Conservation (phyloP, 148 eudicot species). For the Polygonum aviculare region DNA sequence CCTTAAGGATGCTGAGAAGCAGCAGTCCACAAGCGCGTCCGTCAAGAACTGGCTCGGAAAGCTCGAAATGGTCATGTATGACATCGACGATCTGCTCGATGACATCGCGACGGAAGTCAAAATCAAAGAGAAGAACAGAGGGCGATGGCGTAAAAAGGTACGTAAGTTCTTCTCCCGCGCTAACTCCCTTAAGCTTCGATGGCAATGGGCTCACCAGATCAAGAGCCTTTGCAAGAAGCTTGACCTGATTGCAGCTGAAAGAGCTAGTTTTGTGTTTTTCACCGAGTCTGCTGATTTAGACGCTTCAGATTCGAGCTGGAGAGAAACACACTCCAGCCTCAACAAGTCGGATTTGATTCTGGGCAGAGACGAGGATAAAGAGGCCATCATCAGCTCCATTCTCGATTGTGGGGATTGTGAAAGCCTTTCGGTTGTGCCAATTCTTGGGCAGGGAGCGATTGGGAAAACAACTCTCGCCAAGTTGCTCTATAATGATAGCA, state of each 20-base stretch:
- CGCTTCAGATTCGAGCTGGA: too few species aligned
- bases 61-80: slow-evolving; percentile 18
- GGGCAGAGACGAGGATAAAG: slow-evolving; percentile 18
- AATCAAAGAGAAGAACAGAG: neutral
- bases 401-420: neutral
- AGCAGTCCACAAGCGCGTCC: neutral
- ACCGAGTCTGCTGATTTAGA: too few species aligned
- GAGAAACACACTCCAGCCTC: neutral
- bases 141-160: neutral
- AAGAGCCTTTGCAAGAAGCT: neutral
- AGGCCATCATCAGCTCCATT: neutral
- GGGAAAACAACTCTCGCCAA: slow-evolving; percentile 27
- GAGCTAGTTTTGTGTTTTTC: neutral
- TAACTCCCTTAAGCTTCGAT: neutral
- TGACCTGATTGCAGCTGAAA: neutral
- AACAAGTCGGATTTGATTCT: slow-evolving; percentile 3
- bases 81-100: slow-evolving; percentile 18
- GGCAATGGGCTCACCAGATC: neutral
- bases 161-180: slow-evolving; percentile 13
- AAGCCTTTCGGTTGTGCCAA: slow-evolving; percentile 7
- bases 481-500: slow-evolving; percentile 15
- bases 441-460: slow-evolving; percentile 20
- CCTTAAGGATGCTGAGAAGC: slow-evolving; percentile 20
- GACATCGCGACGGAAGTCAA: neutral
- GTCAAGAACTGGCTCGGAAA: slow-evolving; percentile 10